These are phyloP conservation scores for Claviceps digitariae DNA, from an alignment of 2,329 filamentous ascomycete species.

Conservation along the genomic window DNA sequence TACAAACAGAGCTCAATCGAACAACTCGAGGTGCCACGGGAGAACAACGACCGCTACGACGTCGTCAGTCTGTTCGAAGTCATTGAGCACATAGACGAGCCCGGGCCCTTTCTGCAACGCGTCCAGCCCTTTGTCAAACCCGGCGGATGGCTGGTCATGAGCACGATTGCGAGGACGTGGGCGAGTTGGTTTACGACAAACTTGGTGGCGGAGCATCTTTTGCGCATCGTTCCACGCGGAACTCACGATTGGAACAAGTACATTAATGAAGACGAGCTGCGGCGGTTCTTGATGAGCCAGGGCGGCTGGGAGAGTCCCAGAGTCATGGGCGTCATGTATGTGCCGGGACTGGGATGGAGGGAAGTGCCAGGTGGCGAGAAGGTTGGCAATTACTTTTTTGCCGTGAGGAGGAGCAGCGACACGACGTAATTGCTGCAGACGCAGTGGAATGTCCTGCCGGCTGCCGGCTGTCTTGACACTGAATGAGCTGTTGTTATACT, in stretches of 20 bases:
- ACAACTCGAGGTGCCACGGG: conserved; percentile 34
- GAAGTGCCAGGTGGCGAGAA: conserved; percentile 68
- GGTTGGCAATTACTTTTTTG: conserved; percentile 95
- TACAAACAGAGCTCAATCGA: conserved; percentile 75
- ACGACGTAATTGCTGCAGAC: neutral
- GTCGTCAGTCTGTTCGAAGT: conserved; percentile 87
- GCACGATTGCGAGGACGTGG: conserved; percentile 84
- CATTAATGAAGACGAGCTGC: conserved; percentile 72
- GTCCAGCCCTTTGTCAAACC: conserved; percentile 68
- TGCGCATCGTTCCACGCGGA: conserved; percentile 77
- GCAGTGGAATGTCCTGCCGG: neutral
- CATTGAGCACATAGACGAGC: conserved; percentile 76
- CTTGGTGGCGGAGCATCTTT: conserved; percentile 73
- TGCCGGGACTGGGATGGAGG: conserved; percentile 84
- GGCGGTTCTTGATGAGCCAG: conserved; percentile 36
- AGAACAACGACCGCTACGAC: conserved; percentile 45
- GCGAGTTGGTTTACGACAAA: conserved; percentile 88
- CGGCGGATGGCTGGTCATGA: conserved; percentile 84
- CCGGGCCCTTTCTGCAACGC: conserved; percentile 57
- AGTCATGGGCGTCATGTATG: conserved; percentile 74
- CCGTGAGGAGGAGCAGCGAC: conserved; percentile 37
- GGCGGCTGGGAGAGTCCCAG: conserved; percentile 44
- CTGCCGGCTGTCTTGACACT: neutral
- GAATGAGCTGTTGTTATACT: neutral
- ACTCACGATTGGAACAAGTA: conserved; percentile 98